A percentile compares a stretch with the other conserved stretches of the same genome.
Conservation (phyloP, 2,329 filamentous ascomycete genomes). For the Stagonosporopsis vannaccii region DNA sequence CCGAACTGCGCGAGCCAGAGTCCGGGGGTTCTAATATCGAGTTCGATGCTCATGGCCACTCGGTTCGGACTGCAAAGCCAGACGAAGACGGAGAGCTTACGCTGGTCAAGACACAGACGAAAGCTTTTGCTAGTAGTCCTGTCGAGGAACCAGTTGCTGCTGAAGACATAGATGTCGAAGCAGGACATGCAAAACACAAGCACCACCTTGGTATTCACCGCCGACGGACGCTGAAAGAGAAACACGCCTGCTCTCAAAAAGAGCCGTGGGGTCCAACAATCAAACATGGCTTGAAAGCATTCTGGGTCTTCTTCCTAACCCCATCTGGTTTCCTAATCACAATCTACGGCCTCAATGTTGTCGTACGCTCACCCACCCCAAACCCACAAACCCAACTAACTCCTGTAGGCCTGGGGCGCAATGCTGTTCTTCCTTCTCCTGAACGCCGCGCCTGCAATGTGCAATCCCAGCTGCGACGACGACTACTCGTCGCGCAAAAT, state of each 20-base stretch:
- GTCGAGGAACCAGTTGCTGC: neutral
- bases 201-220: neutral
- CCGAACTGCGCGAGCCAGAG: slow-evolving; percentile 44
- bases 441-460: slow-evolving; percentile 78
- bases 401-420: slow-evolving; percentile 73
- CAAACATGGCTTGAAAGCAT: slow-evolving; percentile 64
- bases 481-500: slow-evolving; percentile 75
- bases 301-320: slow-evolving; percentile 76
- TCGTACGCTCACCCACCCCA: slow-evolving; percentile 47
- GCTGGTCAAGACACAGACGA: slow-evolving; percentile 19
- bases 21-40: slow-evolving; percentile 28
- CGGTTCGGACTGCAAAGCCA: slow-evolving; percentile 24
- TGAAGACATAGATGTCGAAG: neutral
- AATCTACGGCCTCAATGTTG: slow-evolving; percentile 80
- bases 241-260: slow-evolving; percentile 25
- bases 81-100: slow-evolving; percentile 21
- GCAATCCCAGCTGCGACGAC: slow-evolving; percentile 71
- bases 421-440: slow-evolving; percentile 87
- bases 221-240: slow-evolving; percentile 38
- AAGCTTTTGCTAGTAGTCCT: neutral
- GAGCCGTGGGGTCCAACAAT: slow-evolving; percentile 64
- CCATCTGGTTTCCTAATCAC: slow-evolving; percentile 78
- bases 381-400: neutral
- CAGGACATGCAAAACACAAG: slow-evolving; percentile 1
- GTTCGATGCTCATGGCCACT: slow-evolving; percentile 24